Percentiles rank a stretch among this genome's conserved stretches.
Conservation (phyloP, 169 alveolate genomes). For the Plasmodium cynomolgi region DNA sequence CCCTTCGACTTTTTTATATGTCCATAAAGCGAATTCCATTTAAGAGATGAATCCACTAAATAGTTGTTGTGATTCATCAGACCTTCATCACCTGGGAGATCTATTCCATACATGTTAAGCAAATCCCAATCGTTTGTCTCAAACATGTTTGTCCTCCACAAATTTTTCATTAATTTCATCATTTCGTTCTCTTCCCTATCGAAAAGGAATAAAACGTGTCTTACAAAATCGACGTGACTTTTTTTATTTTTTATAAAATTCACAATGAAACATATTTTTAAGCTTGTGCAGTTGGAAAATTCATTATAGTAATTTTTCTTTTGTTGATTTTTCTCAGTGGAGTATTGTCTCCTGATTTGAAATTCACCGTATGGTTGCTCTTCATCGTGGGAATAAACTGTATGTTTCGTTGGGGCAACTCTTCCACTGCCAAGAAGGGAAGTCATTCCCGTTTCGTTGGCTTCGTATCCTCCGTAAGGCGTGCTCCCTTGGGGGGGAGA, state of each 20-base stretch:
- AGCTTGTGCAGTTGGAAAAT: constrained; percentile 13
- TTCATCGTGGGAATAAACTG: background rate
- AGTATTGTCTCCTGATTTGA: background rate
- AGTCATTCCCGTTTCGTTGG: background rate
- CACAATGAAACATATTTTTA: constrained; percentile 43
- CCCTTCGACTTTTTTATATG: background rate
- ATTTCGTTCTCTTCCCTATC: constrained; percentile 26
- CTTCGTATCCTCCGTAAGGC: background rate
- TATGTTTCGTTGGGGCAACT: background rate
- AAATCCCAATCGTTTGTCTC: constrained; percentile 1
- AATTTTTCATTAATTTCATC: background rate
- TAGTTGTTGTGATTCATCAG: background rate
- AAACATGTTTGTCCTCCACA: background rate
- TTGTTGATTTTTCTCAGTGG: background rate
- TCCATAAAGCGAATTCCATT: background rate
- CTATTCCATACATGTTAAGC: constrained; percentile 6
- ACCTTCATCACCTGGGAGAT: background rate
- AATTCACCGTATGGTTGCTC: background rate
- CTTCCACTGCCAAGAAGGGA: background rate
- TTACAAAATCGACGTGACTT: background rate
- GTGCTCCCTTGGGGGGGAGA: background rate
- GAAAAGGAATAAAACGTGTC: constrained; percentile 1
- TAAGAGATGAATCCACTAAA: background rate
- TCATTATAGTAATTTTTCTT: constrained; percentile 4
- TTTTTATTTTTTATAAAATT: constrained; percentile 8